phyloP scores from a whole-genome alignment of 345 rosid species.

The Eucalyptus curtisii region DNA sequence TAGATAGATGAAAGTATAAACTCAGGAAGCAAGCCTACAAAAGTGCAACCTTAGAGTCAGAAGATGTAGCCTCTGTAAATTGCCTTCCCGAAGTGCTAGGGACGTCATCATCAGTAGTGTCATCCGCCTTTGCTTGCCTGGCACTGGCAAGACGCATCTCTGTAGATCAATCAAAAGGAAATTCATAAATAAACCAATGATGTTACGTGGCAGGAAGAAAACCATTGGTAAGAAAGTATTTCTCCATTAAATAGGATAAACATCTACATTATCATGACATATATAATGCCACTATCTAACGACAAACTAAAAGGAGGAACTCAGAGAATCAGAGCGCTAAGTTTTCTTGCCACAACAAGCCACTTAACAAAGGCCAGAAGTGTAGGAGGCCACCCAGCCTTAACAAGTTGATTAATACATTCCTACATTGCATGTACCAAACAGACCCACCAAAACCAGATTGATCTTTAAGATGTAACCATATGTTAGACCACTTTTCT shows the following conservation, averaged over 20 bases:
- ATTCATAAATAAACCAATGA: background rate
- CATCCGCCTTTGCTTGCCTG: conserved; percentile 53
- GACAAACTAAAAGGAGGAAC: background rate
- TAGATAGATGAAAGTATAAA: background rate
- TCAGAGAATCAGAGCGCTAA: background rate
- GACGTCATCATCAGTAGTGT: conserved; percentile 50
- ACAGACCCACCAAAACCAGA: background rate
- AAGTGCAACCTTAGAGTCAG: conserved; percentile 6
- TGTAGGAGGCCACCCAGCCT: background rate
- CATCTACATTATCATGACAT: background rate
- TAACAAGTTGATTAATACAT: background rate
- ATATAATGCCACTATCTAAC: background rate
- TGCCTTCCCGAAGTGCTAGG: conserved; percentile 84
- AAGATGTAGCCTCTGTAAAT: conserved; percentile 23
- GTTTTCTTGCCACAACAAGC: background rate
- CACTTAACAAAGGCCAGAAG: background rate
- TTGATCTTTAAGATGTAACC: background rate
- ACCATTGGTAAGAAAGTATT: background rate
- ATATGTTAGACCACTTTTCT: background rate
- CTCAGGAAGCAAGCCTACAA: background rate
- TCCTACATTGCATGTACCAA: background rate
- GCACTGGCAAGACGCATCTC: conserved; percentile 77
- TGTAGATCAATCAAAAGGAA: conserved; percentile 14
- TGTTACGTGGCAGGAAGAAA: background rate
- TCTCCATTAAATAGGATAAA: background rate